phyloP scores from a whole-genome alignment of 2,329 filamentous ascomycete genomes.

The Pseudogymnoascus sp. region DNA sequence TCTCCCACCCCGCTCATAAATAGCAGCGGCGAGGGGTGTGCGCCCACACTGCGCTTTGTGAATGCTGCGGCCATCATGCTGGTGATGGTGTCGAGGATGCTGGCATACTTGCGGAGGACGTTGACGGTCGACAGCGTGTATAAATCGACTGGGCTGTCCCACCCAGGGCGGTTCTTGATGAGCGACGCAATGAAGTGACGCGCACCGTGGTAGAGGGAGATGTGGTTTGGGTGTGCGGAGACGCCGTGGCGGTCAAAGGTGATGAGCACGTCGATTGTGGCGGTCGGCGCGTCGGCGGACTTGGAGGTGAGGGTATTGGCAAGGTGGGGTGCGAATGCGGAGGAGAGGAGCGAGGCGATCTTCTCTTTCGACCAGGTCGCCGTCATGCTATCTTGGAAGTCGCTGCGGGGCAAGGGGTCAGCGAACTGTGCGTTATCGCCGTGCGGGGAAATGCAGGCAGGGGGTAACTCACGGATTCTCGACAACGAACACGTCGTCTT shows the following conservation, averaged over 20 bases:
- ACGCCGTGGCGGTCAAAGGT: constrained; percentile 84
- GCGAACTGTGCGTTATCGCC: neutral
- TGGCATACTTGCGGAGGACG: constrained; percentile 72
- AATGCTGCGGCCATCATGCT: constrained; percentile 56
- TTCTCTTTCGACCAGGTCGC: constrained; percentile 63
- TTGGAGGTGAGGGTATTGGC: constrained; percentile 27
- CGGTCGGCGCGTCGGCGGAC: constrained; percentile 33
- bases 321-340: constrained; percentile 65
- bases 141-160: constrained; percentile 66
- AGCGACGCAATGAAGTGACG: constrained; percentile 62
- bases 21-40: constrained; percentile 54
- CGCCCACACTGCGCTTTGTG: constrained; percentile 32
- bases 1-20: constrained; percentile 61
- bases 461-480: constrained; percentile 56
- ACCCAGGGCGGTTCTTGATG: constrained; percentile 55
- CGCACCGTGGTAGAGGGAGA: constrained; percentile 77
- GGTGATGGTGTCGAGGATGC: constrained; percentile 65
- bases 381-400: constrained; percentile 88
- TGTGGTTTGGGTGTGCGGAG: constrained; percentile 88
- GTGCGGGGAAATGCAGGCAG: constrained; percentile 13
- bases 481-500: constrained; percentile 78
- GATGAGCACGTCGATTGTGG: constrained; percentile 54
- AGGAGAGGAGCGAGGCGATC: constrained; percentile 62
- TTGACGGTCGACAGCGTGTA: constrained; percentile 75
- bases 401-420: constrained; percentile 29